Base-by-base conservation (phyloP, 106 monocot genomes). In the Dendrobium huoshanense region DNA sequence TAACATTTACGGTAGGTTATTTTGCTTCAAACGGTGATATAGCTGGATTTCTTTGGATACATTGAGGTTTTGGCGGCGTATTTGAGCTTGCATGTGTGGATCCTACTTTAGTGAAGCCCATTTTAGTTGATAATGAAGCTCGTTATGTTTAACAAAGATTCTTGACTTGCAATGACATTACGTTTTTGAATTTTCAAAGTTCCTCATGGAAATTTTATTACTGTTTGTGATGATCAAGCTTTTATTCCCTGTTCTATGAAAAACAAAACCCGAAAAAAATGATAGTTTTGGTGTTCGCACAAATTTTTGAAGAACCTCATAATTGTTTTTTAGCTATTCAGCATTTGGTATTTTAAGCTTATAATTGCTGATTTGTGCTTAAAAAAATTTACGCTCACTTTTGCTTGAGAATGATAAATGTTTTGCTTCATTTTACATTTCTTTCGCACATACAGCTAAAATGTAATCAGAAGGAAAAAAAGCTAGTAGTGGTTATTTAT, bases 81-180 rank as follows among this genome's bases (percentile, higher is more conserved):
- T 80, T 67, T 40, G n/a, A 79, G 45, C 64, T 67, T 61, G 56
- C 19, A 67, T 67, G 65, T 81, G 24, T 16, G 24, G 24, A 40
- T 74, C 70, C 16, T 19, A n/a, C 20, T 41, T 75, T 75, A 37
- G 33, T 37, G 10, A 15, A 70, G 16, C 2, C 37, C 70, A 4
- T 37, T 70, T 70, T 9, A 15, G 33, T 70, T 33, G 70, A 15
- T 11, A 16, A 33, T 70, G 70, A 37, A 8, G 37, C 37, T 70
- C 8, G 33, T 70, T 70, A 13, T 37, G 31, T 70, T 33, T 16
- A 70, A 19, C 22, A 70, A 33, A 37, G 70, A 22, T 61, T 61
- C 61, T 22, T 61, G 20, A 61, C 61, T 61, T 22, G 4, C 61
- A 22, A 37, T 61, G 61, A 6, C 31, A 37, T 70, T 10, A 40